These are phyloP conservation scores for Apiospora kogelbergensis DNA, from an alignment of 2,329 filamentous ascomycete genomes.

Conservation along the genomic window DNA sequence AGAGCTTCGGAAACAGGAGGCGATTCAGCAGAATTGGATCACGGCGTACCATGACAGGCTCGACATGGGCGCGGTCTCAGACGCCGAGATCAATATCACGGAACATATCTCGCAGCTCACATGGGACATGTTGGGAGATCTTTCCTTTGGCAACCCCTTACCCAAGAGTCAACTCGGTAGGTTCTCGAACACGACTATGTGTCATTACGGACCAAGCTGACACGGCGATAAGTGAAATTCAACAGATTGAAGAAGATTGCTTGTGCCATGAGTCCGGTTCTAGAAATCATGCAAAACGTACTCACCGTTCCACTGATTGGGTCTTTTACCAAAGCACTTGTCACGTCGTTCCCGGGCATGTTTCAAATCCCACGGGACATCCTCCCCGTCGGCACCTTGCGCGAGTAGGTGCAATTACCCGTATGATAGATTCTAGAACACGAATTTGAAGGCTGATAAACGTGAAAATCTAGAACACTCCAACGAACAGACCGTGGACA, in stretches of 20 bases:
- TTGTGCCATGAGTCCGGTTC: not conserved
- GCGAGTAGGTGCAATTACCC: not conserved
- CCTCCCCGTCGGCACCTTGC: not conserved
- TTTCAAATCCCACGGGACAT: not conserved
- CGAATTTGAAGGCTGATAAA: not conserved
- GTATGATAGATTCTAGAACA: not conserved
- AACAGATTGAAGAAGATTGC: not conserved
- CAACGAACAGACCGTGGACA: not conserved
- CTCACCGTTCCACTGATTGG: not conserved
- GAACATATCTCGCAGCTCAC: not conserved
- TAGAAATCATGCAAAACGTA: constrained; percentile 2
- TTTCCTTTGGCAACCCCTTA: not conserved
- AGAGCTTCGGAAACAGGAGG: not conserved
- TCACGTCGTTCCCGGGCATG: not conserved
- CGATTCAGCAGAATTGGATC: not conserved
- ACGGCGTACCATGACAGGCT: not conserved
- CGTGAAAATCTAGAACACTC: not conserved
- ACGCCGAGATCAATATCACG: not conserved
- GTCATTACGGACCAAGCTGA: not conserved
- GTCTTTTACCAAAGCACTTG: not conserved
- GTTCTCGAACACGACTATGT: not conserved
- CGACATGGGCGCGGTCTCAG: not conserved
- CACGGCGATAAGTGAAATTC: not conserved
- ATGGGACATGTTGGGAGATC: not conserved
- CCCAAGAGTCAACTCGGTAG: not conserved